Percentiles rank a stretch among this genome's conserved stretches.
Conservation (phyloP, 257 asterid species). For the Fraxinus excelsior region DNA sequence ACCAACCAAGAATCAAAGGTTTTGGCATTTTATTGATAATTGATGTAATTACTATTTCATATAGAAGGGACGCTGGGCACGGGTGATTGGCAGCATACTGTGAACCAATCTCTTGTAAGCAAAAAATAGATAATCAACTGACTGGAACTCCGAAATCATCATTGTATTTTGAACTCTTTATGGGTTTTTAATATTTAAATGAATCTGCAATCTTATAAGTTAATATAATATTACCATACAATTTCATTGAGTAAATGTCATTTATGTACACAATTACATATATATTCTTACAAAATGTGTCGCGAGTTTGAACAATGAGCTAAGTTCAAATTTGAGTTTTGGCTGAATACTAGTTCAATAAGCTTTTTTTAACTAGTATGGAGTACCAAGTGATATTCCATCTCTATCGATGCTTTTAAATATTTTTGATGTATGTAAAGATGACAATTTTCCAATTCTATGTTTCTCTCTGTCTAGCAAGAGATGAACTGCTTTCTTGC, state of each 20-base stretch:
- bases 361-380: not conserved
- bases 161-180: not conserved
- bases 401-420: not conserved
- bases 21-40: not conserved
- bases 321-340: not conserved
- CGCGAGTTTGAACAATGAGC: not conserved
- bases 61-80: not conserved
- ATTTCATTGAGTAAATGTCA: not conserved
- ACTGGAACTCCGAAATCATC: not conserved
- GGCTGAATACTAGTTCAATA: not conserved
- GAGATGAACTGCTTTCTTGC: not conserved
- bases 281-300: not conserved
- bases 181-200: not conserved
- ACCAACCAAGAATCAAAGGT: not conserved
- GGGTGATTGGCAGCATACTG: not conserved
- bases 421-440: not conserved
- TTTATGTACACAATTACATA: not conserved
- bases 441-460: not conserved
- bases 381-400: not conserved
- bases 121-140: not conserved
- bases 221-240: not conserved
- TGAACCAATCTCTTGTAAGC: not conserved
- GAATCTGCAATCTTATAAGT: not conserved
- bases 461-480: not conserved
- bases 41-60: not conserved